A percentile compares a stretch with the other conserved stretches of the same genome.
phyloP scores from a whole-genome alignment of 352 stramenopile species.

The Phytophthora capsici region DNA sequence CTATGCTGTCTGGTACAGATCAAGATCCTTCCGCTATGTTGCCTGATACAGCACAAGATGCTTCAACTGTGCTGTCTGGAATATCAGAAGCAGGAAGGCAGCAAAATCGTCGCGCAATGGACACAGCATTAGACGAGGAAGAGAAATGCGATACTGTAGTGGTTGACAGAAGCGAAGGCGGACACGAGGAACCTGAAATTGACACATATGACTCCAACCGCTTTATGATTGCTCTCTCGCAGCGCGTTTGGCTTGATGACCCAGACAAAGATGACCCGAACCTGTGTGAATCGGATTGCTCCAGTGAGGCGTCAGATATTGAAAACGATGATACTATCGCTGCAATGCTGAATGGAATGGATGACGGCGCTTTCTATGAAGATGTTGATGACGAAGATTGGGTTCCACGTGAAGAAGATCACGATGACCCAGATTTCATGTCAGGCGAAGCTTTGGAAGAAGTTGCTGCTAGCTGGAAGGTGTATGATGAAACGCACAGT shows the following conservation, averaged over 20 bases:
- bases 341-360: not conserved
- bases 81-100: no score
- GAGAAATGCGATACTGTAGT: not conserved
- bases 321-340: not conserved
- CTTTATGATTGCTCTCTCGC: no score
- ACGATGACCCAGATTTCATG: no score
- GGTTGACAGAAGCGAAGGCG: not conserved
- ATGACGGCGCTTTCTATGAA: not conserved
- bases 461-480: not conserved
- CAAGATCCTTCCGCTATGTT: no score
- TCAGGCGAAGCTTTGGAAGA: no score
- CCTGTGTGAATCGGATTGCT: not conserved
- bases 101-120: no score
- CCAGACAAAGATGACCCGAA: not conserved
- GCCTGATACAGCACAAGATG: not conserved
- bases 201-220: not conserved
- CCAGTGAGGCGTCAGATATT: not conserved
- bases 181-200: not conserved
- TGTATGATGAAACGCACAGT: not conserved
- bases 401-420: not conserved
- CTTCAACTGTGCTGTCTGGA: no score
- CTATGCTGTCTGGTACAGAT: no score
- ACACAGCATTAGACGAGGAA: not conserved
- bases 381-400: not conserved
- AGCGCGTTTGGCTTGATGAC: not conserved